These are phyloP conservation scores for Colletotrichum cereale DNA, from an alignment of 2,329 filamentous ascomycete species.

Conservation along the genomic window DNA sequence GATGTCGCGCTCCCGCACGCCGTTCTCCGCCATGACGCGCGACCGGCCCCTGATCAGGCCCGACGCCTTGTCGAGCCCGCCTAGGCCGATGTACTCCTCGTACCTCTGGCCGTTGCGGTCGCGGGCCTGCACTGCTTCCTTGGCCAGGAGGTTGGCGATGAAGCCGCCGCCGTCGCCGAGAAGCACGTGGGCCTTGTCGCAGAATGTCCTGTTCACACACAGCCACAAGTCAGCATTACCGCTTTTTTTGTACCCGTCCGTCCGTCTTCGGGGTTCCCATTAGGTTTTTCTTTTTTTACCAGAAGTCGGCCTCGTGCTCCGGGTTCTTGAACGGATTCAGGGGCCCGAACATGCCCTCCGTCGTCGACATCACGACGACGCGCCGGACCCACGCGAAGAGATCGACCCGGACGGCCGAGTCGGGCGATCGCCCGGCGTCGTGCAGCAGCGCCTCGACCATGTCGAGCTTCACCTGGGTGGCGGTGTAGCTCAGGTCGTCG, in stretches of 20 bases:
- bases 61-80: conserved; percentile 4
- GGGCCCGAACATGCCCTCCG: conserved; percentile 30
- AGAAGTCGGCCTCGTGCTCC: conserved; percentile 27
- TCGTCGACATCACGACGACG: not conserved
- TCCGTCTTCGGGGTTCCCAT: too few species aligned
- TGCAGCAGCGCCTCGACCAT: not conserved
- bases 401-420: not conserved
- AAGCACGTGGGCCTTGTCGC: conserved; percentile 6
- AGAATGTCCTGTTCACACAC: conserved; percentile 6
- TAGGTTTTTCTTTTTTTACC: not conserved
- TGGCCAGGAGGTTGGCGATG: not conserved
- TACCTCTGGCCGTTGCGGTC: conserved; percentile 18
- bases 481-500: conserved; percentile 1
- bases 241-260: too few species aligned
- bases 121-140: conserved; percentile 5
- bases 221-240: not conserved
- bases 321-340: conserved; percentile 33
- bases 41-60: conserved; percentile 3
- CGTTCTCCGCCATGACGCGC: conserved; percentile 8
- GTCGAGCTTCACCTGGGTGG: not conserved
- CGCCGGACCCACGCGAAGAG: conserved; percentile 24
- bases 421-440: not conserved
- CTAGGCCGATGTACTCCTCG: conserved; percentile 10
- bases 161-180: not conserved
- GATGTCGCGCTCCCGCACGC: conserved; percentile 4